A percentile compares a stretch with the other conserved stretches of the same genome.
Evolutionary conservation across 495 filamentous ascomycete species (phyloP).

Genomic region (Friedmanniomyces simplex): DNA sequence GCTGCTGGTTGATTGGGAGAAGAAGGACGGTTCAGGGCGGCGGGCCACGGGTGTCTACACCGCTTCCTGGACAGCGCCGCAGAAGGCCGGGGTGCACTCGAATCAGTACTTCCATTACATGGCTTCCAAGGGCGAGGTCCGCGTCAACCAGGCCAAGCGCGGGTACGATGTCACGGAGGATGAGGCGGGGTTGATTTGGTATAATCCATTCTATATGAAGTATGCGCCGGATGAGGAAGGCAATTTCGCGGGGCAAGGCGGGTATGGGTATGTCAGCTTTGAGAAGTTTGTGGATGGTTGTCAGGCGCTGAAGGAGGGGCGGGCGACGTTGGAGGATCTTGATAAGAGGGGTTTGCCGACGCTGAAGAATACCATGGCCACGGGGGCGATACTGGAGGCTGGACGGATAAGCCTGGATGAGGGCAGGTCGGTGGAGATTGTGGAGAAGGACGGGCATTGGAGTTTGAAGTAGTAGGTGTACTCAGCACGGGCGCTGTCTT

Average conservation of each 20-base stretch:
- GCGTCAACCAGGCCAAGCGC: constrained; percentile 85
- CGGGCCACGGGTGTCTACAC: constrained; percentile 86
- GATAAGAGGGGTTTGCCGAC: constrained; percentile 77
- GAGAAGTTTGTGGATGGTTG: constrained; percentile 94
- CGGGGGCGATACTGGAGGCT: constrained; percentile 82
- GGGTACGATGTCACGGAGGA: constrained; percentile 92
- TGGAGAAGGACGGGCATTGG: constrained; percentile 52
- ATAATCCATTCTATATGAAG: constrained; percentile 68
- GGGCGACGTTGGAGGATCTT: constrained; percentile 58
- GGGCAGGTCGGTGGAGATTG: constrained; percentile 63
- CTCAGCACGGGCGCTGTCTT: neutral
- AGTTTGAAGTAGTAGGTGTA: constrained; percentile 44
- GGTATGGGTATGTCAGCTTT: constrained; percentile 87
- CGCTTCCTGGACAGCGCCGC: constrained; percentile 87
- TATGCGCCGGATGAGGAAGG: constrained; percentile 93
- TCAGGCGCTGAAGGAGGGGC: constrained; percentile 61
- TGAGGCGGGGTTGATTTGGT: constrained; percentile 57
- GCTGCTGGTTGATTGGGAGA: constrained; percentile 76
- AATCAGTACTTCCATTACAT: constrained; percentile 97
- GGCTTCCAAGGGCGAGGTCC: constrained; percentile 70
- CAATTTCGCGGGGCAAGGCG: constrained; percentile 82
- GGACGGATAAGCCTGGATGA: constrained; percentile 75
- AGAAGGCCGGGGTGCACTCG: constrained; percentile 81
- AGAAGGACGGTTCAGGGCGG: constrained; percentile 53
- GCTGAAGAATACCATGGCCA: constrained; percentile 77